A percentile compares a stretch with the other conserved stretches of the same genome.
Evolutionary conservation across 148 eudicot species (phyloP).

Genomic region (Fagopyrum tataricum): DNA sequence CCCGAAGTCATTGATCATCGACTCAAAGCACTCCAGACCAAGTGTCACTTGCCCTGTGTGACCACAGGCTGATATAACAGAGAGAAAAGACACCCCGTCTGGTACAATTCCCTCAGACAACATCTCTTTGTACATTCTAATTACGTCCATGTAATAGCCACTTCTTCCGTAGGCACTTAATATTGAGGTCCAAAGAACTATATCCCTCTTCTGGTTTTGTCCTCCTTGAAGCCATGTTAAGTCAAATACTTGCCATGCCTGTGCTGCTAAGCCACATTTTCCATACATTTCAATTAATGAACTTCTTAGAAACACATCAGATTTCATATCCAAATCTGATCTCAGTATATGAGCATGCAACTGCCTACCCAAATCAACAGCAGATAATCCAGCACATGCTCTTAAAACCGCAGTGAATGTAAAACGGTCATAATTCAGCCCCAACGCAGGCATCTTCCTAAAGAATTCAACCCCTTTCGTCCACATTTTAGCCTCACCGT

Average conservation of each 20-base stretch:
- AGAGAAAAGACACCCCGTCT: conserved; percentile 56
- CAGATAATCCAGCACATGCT: conserved; percentile 49
- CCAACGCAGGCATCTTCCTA: conserved; percentile 39
- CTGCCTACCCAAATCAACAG: conserved; percentile 43
- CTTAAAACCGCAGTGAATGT: conserved; percentile 54
- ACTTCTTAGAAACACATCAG: conserved; percentile 55
- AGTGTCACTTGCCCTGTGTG: conserved; percentile 66
- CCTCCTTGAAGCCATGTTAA: conserved; percentile 38
- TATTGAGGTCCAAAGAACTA: conserved; percentile 77
- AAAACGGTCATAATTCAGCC: conserved; percentile 38
- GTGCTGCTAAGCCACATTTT: conserved; percentile 46
- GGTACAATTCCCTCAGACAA: conserved; percentile 46
- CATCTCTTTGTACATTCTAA: conserved; percentile 44
- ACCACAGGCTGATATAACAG: conserved; percentile 56
- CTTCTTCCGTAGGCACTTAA: conserved; percentile 57
- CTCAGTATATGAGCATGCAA: conserved; percentile 48
- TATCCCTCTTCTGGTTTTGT: conserved; percentile 34
- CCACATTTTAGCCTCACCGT: conserved; percentile 60
- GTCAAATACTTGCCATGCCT: conserved; percentile 40
- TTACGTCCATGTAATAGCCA: conserved; percentile 40
- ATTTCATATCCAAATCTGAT: conserved; percentile 21
- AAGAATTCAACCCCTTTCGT: conserved; percentile 37
- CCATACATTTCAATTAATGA: conserved; percentile 79
- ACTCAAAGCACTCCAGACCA: conserved; percentile 48
- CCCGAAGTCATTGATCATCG: conserved; percentile 43